Base-by-base conservation (phyloP, 169 alveolate species). In the Plasmodium ovale region DNA sequence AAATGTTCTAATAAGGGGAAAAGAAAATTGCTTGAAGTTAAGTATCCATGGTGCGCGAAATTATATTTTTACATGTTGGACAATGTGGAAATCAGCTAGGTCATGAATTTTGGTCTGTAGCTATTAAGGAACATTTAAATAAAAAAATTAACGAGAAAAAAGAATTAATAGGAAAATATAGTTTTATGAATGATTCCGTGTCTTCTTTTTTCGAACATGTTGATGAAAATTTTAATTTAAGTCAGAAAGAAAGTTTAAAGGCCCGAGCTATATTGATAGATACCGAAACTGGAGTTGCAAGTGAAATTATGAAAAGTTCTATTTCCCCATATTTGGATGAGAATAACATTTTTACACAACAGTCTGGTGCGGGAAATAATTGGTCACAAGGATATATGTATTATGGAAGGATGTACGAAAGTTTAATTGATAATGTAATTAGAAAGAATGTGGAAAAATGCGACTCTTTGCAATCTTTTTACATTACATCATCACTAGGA, bases 311-410 rank as follows among this genome's bases (percentile, higher is more conserved):
- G 69, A 95, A 97, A 56, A 96, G 99, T 37, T 96, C 97, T 1
- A 93, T 98, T 33, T 95, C 97, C 33, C 97, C 95, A 62, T 93
- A 96, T 49, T 97, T 99, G 88, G 99, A 98, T 33, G 89, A 91
- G 84, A 92, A 73, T 85, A 98, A 92, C 92, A 96, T 98, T 47
- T 94, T 99, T 37, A 94, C 98, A 1, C 99, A 98, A 85, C 97
- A 96, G 2, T 96, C 98, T 10, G 99, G 99, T 3, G 97, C 99
- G 3, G 99, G 99, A 16, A 98, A 98, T 94, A 98, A 98, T 95
- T 98, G 99, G 99, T 98, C 98, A 10, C 92, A 88, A 29, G 98
- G 98, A 27, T 94, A 92, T 71, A 74, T 53, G 72, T 89, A 94
- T 60, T 97, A 97, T 92, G 99, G 99, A 27, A 94, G 95, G 14